phyloP scores from a whole-genome alignment of 208 protist genomes.

The Tritrichomonas foetus region DNA sequence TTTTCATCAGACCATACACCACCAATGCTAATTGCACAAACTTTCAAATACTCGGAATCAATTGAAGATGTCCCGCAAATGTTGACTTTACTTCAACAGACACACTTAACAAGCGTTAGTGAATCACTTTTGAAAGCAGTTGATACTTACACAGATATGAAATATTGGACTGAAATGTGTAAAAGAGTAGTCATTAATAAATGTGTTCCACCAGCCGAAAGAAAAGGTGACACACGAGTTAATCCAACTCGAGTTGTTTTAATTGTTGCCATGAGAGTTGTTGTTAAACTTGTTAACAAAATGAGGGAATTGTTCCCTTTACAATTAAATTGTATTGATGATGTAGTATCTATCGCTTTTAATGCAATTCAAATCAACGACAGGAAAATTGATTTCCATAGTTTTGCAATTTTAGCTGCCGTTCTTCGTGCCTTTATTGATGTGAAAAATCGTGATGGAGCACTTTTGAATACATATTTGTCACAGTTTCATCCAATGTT shows the following conservation, averaged over 20 bases:
- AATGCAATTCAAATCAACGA: conserved; percentile 3
- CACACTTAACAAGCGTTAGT: neutral
- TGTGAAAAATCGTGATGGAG: neutral
- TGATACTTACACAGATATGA: neutral
- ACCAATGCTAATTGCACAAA: neutral
- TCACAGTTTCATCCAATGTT: conserved; percentile 24
- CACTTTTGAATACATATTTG: neutral
- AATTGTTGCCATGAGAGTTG: neutral
- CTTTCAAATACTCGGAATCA: neutral
- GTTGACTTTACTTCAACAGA: neutral
- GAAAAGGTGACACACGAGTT: neutral
- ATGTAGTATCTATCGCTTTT: conserved; percentile 2
- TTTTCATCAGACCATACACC: neutral
- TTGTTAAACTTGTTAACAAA: neutral
- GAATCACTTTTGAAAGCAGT: neutral
- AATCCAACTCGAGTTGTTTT: neutral
- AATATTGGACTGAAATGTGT: conserved; percentile 22
- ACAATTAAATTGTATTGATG: neutral
- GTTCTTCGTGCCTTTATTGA: neutral
- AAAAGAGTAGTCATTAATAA: neutral
- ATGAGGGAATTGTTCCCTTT: neutral
- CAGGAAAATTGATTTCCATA: neutral
- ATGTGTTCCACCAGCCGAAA: neutral
- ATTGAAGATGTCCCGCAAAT: neutral
- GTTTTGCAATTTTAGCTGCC: neutral